phyloP scores from a whole-genome alignment of 1,284 basidiomycete species.

The Afroboletus lepidellus region DNA sequence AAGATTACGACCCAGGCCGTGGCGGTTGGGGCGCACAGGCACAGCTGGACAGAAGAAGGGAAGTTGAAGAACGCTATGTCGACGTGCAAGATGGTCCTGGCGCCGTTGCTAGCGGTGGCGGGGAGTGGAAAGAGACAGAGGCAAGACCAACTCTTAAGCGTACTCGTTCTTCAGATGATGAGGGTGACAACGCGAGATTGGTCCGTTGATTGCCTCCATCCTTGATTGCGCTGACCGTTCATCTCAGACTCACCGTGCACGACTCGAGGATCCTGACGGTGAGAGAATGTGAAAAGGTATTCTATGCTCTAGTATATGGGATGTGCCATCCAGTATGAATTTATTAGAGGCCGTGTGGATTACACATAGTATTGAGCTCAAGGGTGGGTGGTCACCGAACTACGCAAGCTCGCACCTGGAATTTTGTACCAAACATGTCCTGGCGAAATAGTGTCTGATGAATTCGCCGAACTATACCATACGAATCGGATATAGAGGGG shows the following conservation, averaged over 20 bases:
- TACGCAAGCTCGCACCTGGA: slow-evolving; percentile 54
- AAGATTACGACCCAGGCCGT: slow-evolving; percentile 94
- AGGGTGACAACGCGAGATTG: slow-evolving; percentile 54
- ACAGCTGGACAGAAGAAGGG: slow-evolving; percentile 78
- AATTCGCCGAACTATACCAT: slow-evolving; percentile 58
- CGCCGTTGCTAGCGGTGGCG: slow-evolving; percentile 81
- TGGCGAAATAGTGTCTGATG: slow-evolving; percentile 56
- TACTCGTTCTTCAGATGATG: slow-evolving; percentile 68
- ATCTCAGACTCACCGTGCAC: slow-evolving; percentile 49
- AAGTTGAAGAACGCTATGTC: slow-evolving; percentile 88
- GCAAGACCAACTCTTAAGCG: slow-evolving; percentile 52
- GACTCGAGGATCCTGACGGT: slow-evolving; percentile 59
- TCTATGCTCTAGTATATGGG: slow-evolving; percentile 17
- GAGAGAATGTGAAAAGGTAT: slow-evolving; percentile 58
- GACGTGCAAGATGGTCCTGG: slow-evolving; percentile 79
- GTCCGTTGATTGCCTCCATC: slow-evolving; percentile 38
- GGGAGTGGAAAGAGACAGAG: slow-evolving; percentile 74
- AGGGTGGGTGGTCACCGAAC: slow-evolving; percentile 46
- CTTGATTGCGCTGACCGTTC: slow-evolving; percentile 9
- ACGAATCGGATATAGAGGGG: slow-evolving; percentile 58
- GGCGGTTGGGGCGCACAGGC: slow-evolving; percentile 97
- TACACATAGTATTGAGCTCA: slow-evolving; percentile 7
- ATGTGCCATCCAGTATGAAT: slow-evolving; percentile 12
- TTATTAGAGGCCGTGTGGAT: slow-evolving; percentile 7
- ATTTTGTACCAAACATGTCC: slow-evolving; percentile 38